phyloP scores from a whole-genome alignment of 768 basidiomycete species.

The Hypholoma sublateritium region DNA sequence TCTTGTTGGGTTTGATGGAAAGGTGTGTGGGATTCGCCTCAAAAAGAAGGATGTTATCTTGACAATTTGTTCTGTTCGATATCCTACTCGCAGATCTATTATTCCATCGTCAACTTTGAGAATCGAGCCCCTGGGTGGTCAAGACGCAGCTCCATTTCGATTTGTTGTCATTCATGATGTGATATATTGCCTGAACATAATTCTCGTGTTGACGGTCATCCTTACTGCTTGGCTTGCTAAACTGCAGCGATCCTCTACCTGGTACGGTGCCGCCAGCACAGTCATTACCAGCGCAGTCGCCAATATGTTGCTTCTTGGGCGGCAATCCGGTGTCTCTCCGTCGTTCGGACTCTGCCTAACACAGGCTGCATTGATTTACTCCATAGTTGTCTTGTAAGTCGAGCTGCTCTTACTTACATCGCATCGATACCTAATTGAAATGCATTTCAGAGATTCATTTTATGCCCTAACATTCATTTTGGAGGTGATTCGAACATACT shows the following conservation, averaged over 20 bases:
- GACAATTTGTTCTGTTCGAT: no score
- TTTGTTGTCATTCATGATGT: slow-evolving; percentile 7
- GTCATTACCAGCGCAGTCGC: neutral
- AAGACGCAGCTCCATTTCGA: neutral
- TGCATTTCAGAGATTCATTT: neutral
- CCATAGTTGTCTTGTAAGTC: neutral
- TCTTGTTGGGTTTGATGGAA: no score
- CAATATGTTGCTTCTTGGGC: slow-evolving; percentile 7
- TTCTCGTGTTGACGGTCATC: neutral
- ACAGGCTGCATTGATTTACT: slow-evolving; percentile 1
- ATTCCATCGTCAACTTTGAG: no score
- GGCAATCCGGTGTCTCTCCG: neutral
- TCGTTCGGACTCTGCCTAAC: neutral
- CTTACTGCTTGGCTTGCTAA: neutral
- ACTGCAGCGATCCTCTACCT: slow-evolving; percentile 1
- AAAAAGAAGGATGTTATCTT: no score
- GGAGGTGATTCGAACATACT: neutral
- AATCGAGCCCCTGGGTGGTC: neutral
- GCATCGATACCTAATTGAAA: no score
- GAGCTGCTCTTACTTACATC: neutral
- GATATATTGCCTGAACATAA: neutral
- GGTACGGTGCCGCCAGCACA: slow-evolving; percentile 1
- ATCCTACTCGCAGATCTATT: no score
- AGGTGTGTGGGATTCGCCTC: no score
- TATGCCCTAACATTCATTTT: neutral